Conservation (phyloP, 352 stramenopile genomes). For the Nothophytophthora sp. region DNA sequence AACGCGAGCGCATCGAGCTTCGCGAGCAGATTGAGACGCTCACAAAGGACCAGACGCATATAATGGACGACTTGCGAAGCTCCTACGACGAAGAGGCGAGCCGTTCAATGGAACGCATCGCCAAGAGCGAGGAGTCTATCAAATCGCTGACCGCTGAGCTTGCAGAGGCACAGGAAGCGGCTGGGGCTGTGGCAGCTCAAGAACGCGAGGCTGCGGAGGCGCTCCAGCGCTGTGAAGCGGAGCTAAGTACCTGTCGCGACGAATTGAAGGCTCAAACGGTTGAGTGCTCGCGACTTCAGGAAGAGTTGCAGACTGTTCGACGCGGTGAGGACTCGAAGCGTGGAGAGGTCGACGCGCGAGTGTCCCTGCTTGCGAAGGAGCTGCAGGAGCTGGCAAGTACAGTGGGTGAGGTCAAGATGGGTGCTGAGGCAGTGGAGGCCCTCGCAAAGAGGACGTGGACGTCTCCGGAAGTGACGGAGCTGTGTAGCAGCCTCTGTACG, state of each 20-base stretch:
- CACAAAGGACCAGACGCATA: constrained; percentile 9
- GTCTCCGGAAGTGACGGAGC: constrained; percentile 12
- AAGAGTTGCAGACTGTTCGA: constrained; percentile 14
- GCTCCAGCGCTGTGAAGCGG: constrained; percentile 15
- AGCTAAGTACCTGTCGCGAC: constrained; percentile 11
- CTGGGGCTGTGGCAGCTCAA: constrained; percentile 16
- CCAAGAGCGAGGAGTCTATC: constrained; percentile 8
- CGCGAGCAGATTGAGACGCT: constrained; percentile 10
- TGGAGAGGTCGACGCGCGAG: constrained; percentile 4
- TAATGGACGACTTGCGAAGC: constrained; percentile 5
- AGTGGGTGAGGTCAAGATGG: constrained; percentile 2
- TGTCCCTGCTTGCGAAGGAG: constrained; percentile 13
- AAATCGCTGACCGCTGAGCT: constrained; percentile 16
- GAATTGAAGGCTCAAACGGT: constrained; percentile 11
- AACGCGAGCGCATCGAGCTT: constrained; percentile 9
- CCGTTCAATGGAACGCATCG: constrained; percentile 7
- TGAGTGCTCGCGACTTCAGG: constrained; percentile 18
- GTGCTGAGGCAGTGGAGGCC: neutral
- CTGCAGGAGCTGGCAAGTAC: constrained; percentile 7
- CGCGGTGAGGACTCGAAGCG: constrained; percentile 10
- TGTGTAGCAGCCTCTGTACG: constrained; percentile 10
- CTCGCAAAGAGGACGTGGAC: constrained; percentile 15
- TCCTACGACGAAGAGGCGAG: constrained; percentile 3
- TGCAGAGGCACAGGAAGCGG: constrained; percentile 2
- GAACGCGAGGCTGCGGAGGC: constrained; percentile 6